Evolutionary conservation across 2,329 filamentous ascomycete species (phyloP).

Genomic region (Lachnellula occidentalis): DNA sequence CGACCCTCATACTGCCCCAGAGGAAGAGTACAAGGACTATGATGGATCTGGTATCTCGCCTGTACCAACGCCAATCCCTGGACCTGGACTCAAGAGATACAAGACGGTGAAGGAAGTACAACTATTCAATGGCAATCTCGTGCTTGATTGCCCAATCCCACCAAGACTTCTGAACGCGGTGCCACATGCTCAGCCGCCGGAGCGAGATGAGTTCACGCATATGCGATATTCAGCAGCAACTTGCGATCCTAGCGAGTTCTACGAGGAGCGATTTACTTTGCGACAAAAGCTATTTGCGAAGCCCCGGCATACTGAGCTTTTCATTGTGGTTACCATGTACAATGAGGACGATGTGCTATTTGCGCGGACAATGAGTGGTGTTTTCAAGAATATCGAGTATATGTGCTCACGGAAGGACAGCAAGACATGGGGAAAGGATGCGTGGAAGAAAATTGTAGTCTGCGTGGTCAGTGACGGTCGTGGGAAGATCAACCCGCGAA

Average conservation of each 20-base stretch:
- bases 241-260: slow-evolving; percentile 86
- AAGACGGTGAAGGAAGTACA: slow-evolving; percentile 99
- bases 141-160: slow-evolving; percentile 93
- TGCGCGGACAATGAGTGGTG: slow-evolving; percentile 89
- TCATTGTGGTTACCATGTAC: slow-evolving; percentile 98
- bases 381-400: slow-evolving; percentile 98
- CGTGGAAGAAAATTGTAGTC: slow-evolving; percentile 99
- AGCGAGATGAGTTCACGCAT: slow-evolving; percentile 84
- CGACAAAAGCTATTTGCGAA: slow-evolving; percentile 91
- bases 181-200: slow-evolving; percentile 44
- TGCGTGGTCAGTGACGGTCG: slow-evolving; percentile 96
- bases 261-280: slow-evolving; percentile 82
- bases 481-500: slow-evolving; percentile 92
- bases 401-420: slow-evolving; percentile 92
- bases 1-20: slow-evolving; percentile 45
- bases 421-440: slow-evolving; percentile 97
- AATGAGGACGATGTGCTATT: slow-evolving; percentile 98
- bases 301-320: slow-evolving; percentile 85
- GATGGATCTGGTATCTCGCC: slow-evolving; percentile 33
- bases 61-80: slow-evolving; percentile 46
- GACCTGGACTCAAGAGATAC: slow-evolving; percentile 71
- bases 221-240: slow-evolving; percentile 94
- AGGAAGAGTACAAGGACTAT: slow-evolving; percentile 36
- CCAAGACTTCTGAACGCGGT: slow-evolving; percentile 67
- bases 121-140: slow-evolving; percentile 91